phyloP scores from a whole-genome alignment of 805 yeast genomes.

The Monosporozyma siamensis region DNA sequence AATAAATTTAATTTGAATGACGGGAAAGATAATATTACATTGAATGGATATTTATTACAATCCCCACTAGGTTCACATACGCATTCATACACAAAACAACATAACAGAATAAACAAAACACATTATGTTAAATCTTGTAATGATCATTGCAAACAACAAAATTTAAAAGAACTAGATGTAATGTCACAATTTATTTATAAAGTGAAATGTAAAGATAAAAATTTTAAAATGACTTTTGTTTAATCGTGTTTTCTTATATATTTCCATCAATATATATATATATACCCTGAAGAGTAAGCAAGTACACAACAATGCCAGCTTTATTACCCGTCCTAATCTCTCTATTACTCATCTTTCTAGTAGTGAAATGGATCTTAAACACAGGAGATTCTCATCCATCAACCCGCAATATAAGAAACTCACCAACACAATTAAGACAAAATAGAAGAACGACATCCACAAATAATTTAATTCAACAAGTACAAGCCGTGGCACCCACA shows the following conservation, averaged over 20 bases:
- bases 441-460: not conserved
- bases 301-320: not conserved
- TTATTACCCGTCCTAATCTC: conserved; percentile 8
- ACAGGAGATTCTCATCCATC: conserved; percentile 41
- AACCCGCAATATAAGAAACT: too few relatives aligned
- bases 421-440: conserved; percentile 1
- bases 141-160: conserved; percentile 52
- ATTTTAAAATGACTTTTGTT: conserved; percentile 33
- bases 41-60: conserved; percentile 60
- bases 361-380: conserved; percentile 57
- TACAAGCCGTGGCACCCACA: conserved; percentile 71
- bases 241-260: conserved; percentile 4
- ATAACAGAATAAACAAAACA: not conserved
- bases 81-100: conserved; percentile 17
- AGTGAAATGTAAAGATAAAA: conserved; percentile 58
- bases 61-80: conserved; percentile 71
- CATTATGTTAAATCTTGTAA: not conserved
- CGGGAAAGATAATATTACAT: conserved; percentile 50
- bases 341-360: conserved; percentile 41
- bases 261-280: not conserved
- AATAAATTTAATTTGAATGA: conserved; percentile 43
- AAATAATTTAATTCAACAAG: conserved; percentile 25
- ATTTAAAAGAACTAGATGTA: conserved; percentile 72
- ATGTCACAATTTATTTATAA: conserved; percentile 83
- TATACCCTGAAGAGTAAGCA: too few relatives aligned